Percentiles rank a stretch among this genome's conserved stretches.
Evolutionary conservation across 1,284 basidiomycete species (phyloP).

Genomic region (Athelia sp.): DNA sequence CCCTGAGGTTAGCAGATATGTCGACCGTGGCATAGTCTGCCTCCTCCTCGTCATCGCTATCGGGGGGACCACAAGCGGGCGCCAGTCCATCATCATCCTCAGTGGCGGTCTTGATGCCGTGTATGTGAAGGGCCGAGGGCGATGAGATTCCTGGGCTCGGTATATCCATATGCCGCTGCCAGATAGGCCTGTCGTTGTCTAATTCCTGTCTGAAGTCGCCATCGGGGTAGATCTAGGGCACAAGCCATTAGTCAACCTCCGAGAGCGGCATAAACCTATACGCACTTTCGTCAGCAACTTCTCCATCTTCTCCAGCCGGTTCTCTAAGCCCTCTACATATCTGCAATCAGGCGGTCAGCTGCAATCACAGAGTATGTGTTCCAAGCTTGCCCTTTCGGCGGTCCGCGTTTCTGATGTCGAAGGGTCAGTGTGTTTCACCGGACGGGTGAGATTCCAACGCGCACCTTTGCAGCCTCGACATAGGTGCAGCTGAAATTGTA

Average conservation of each 20-base stretch:
- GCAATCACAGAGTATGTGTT: not conserved
- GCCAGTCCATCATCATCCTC: not conserved
- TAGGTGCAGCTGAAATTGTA: conserved; percentile 76
- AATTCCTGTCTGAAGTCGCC: conserved; percentile 45
- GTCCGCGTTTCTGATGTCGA: conserved; percentile 64
- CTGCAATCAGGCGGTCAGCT: conserved; percentile 25
- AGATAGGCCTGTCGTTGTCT: conserved; percentile 18
- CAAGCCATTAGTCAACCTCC: not conserved
- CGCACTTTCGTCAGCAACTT: conserved; percentile 54
- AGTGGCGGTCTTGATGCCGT: conserved; percentile 1
- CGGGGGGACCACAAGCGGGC: conserved; percentile 9
- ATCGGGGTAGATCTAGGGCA: conserved; percentile 40
- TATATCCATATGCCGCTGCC: not conserved
- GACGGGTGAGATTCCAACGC: conserved; percentile 15
- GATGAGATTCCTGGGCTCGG: conserved; percentile 4
- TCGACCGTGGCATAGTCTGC: conserved; percentile 33
- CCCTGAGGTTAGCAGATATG: no score
- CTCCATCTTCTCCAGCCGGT: conserved; percentile 68
- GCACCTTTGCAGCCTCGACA: conserved; percentile 66
- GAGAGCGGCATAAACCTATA: conserved; percentile 1
- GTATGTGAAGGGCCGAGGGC: conserved; percentile 9
- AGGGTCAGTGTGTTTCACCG: not conserved
- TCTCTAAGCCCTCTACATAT: conserved; percentile 72
- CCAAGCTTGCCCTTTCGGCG: conserved; percentile 68
- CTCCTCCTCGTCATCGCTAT: conserved; percentile 31